Conservation (phyloP, 73 alveolate genomes). For the Blepharisma stoltei region DNA sequence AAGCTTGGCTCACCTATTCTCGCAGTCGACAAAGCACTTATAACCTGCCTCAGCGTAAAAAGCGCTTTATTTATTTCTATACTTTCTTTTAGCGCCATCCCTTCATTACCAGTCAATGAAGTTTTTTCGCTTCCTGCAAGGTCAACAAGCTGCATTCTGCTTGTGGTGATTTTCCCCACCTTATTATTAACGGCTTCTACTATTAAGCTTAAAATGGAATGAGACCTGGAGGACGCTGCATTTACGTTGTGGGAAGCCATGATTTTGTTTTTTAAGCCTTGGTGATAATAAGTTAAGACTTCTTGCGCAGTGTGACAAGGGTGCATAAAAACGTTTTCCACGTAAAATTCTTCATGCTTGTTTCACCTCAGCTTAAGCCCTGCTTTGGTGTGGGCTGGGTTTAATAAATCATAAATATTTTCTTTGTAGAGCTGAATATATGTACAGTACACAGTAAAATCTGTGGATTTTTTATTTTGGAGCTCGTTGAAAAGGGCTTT, state of each 20-base stretch:
- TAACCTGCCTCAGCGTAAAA: slow-evolving; percentile 95
- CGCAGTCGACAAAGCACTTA: slow-evolving; percentile 64
- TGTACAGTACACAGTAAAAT: slow-evolving; percentile 56
- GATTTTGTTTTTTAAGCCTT: slow-evolving; percentile 82
- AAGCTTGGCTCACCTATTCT: slow-evolving; percentile 61
- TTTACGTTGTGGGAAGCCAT: slow-evolving; percentile 94
- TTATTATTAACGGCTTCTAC: slow-evolving; percentile 63
- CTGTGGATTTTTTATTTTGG: neutral
- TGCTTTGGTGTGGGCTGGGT: slow-evolving; percentile 14
- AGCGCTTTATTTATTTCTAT: slow-evolving; percentile 94
- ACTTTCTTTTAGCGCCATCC: slow-evolving; percentile 96
- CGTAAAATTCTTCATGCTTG: slow-evolving; percentile 63
- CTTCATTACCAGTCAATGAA: slow-evolving; percentile 89
- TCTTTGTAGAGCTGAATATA: slow-evolving; percentile 74
- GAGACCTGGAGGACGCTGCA: slow-evolving; percentile 89
- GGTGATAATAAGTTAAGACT: slow-evolving; percentile 60
- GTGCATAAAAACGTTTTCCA: slow-evolving; percentile 69
- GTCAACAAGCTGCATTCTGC: slow-evolving; percentile 73
- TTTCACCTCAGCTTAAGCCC: slow-evolving; percentile 73
- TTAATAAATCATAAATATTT: slow-evolving; percentile 69
- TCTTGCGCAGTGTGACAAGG: slow-evolving; percentile 62
- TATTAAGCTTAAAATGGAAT: slow-evolving; percentile 83
- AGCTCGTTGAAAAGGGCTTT: neutral
- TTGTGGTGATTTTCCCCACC: neutral
- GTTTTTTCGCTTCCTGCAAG: slow-evolving; percentile 98